These are phyloP conservation scores for Alopecurus myosuroides DNA, from an alignment of 176 grass and related monocot genomes.

Conservation along the genomic window DNA sequence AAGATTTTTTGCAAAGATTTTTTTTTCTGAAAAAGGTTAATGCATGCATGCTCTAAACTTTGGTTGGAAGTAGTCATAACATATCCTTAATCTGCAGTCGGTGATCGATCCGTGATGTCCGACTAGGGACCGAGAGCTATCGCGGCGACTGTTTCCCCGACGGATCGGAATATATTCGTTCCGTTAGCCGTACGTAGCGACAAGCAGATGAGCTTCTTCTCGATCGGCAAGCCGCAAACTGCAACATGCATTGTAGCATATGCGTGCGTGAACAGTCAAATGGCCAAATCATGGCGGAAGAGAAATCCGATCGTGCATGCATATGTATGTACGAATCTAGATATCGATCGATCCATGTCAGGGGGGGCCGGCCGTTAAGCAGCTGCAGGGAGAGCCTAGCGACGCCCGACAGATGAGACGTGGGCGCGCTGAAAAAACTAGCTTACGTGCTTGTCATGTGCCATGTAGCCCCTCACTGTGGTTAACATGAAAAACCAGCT, in stretches of 20 bases:
- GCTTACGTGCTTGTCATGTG: slow-evolving; percentile 36
- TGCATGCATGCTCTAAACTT: neutral
- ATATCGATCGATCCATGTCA: neutral
- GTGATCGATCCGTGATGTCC: neutral
- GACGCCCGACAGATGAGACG: slow-evolving; percentile 35
- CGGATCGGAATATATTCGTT: slow-evolving; percentile 23
- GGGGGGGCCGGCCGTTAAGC: neutral
- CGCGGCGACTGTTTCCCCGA: slow-evolving; percentile 3
- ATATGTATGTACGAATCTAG: slow-evolving; percentile 5
- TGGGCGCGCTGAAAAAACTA: slow-evolving; percentile 30
- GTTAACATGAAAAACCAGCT: slow-evolving; percentile 19
- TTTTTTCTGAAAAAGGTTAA: neutral
- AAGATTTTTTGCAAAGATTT: too few relatives aligned
- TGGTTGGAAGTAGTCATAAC: neutral
- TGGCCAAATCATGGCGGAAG: neutral
- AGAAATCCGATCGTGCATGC: slow-evolving; percentile 6
- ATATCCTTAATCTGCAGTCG: neutral
- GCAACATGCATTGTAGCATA: neutral
- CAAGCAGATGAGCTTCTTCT: neutral
- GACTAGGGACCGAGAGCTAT: neutral
- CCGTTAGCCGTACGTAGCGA: neutral
- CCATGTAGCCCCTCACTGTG: neutral
- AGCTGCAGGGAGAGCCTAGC: neutral
- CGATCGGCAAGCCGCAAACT: slow-evolving; percentile 7
- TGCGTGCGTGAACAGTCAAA: neutral